Base-by-base conservation (phyloP, 441 rosid species). In the Dalechampia spathulata region DNA sequence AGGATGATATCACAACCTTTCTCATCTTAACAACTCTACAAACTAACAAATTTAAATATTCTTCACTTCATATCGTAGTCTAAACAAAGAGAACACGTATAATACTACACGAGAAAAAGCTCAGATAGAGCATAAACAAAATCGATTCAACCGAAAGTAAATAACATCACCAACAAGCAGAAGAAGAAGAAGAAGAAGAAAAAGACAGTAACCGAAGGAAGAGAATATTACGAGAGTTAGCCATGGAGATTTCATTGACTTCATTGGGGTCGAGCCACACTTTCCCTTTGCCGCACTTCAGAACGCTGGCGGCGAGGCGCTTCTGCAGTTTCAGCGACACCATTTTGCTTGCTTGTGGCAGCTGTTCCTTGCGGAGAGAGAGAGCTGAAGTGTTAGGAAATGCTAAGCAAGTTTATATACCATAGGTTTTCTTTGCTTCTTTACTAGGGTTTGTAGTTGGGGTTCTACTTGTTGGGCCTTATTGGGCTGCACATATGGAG, bases 161-260 rank as follows among this genome's bases (percentile, higher is more conserved):
- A 26, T 7, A 49, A 15, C 7, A 39, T 10, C 19, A 4, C 1
- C 10, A 10, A 5, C 2, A 5, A 13, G 2, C 1, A 13, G 16
- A 13, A 21, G 37, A 21, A 14, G 1, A 51, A 42, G 54, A 2
- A 34, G 62, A 7, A 32, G 32, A 13, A 69, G 81, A 21, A n/a
- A n/a, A n/a, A n/a, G n/a, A n/a, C n/a, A n/a, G n/a, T n/a, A n/a
- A n/a, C n/a, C n/a, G n/a, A n/a, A n/a, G n/a, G n/a, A n/a, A n/a
- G n/a, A n/a, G n/a, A n/a, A n/a, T n/a, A n/a, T n/a, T 76, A 87
- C 96, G 86, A 36, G 96, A 87, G 64, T 82, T 84, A n/a, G 96
- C 96, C 90, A 84, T 82, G 71, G 96, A 79, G 70, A 87, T 84
- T 37, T 87, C 90, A 52, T 54, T 72, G 71, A 57, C 69, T 65